These are phyloP conservation scores for Hordeum pubiflorum DNA, from an alignment of 202 grass and related monocot species.

Conservation along the genomic window DNA sequence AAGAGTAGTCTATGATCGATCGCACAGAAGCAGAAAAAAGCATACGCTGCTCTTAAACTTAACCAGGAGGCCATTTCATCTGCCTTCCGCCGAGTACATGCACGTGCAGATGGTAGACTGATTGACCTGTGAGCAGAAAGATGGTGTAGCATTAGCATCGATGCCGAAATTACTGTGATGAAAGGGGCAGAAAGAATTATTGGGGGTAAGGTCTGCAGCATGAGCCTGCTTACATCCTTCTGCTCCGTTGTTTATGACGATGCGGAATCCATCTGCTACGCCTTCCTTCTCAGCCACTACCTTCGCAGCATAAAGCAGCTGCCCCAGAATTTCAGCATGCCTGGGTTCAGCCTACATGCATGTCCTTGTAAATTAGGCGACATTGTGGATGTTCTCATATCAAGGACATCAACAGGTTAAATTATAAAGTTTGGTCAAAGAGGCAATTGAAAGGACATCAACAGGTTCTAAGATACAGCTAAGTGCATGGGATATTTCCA, in stretches of 20 bases:
- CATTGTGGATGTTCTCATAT: not conserved
- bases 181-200: not conserved
- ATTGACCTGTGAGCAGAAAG: slow-evolving; percentile 52
- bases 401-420: not conserved
- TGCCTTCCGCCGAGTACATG: slow-evolving; percentile 85
- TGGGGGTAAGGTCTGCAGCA: not conserved
- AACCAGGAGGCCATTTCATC: slow-evolving; percentile 86
- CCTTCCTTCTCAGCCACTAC: slow-evolving; percentile 92
- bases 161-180: not conserved
- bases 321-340: slow-evolving; percentile 70
- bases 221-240: slow-evolving; percentile 66
- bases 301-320: slow-evolving; percentile 70
- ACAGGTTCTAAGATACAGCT: not conserved
- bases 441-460: not conserved
- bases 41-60: not conserved
- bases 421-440: not conserved
- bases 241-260: slow-evolving; percentile 83
- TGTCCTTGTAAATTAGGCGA: not conserved
- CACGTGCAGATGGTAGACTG: slow-evolving; percentile 86
- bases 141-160: not conserved
- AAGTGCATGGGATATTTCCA: not conserved
- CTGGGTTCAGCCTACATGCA: slow-evolving; percentile 65
- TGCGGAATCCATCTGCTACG: slow-evolving; percentile 55
- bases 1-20: not conserved
- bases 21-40: not conserved